Percentiles rank a stretch among this genome's conserved stretches.
phyloP scores from a whole-genome alignment of 768 basidiomycete genomes.

The Mycena haematopus region DNA sequence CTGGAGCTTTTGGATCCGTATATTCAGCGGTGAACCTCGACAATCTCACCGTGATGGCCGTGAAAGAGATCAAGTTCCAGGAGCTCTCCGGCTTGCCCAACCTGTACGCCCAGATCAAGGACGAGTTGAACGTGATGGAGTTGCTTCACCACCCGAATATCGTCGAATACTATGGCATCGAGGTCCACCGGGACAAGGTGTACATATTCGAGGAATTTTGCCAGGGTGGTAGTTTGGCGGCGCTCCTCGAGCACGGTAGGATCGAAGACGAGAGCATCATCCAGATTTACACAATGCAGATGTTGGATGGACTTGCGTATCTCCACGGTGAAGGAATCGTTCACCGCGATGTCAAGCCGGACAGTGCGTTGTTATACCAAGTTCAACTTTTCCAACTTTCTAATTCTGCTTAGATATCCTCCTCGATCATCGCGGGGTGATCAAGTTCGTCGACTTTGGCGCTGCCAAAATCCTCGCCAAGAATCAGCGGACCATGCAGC shows the following conservation, averaged over 20 bases:
- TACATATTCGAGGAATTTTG: constrained; percentile 99
- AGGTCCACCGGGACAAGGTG: constrained; percentile 97
- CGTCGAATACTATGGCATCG: constrained; percentile 98
- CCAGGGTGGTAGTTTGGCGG: constrained; percentile 91
- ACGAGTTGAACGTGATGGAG: constrained; percentile 97
- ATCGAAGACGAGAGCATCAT: constrained; percentile 97
- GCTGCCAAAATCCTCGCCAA: constrained; percentile 96
- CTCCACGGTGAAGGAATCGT: constrained; percentile 92
- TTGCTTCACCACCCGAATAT: constrained; percentile 97
- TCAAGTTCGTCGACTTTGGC: constrained; percentile 97
- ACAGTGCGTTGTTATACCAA: constrained; percentile 68
- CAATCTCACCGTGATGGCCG: constrained; percentile 95
- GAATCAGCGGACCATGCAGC: constrained; percentile 82
- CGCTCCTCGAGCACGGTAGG: constrained; percentile 88
- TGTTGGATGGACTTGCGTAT: constrained; percentile 93
- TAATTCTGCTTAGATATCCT: constrained; percentile 77
- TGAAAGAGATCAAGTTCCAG: constrained; percentile 98
- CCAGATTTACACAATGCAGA: constrained; percentile 95
- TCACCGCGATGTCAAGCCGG: constrained; percentile 98
- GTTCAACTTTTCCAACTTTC: constrained; percentile 2
- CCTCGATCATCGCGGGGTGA: constrained; percentile 86
- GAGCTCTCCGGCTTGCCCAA: constrained; percentile 88
- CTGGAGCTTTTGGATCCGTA: constrained; percentile 99
- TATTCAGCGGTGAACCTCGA: constrained; percentile 97
- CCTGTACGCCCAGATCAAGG: constrained; percentile 90